Evolutionary conservation across 257 asterid genomes (phyloP), one percentile per base, ranked within the genome.

Genomic region (Pogostemon cablin): DNA sequence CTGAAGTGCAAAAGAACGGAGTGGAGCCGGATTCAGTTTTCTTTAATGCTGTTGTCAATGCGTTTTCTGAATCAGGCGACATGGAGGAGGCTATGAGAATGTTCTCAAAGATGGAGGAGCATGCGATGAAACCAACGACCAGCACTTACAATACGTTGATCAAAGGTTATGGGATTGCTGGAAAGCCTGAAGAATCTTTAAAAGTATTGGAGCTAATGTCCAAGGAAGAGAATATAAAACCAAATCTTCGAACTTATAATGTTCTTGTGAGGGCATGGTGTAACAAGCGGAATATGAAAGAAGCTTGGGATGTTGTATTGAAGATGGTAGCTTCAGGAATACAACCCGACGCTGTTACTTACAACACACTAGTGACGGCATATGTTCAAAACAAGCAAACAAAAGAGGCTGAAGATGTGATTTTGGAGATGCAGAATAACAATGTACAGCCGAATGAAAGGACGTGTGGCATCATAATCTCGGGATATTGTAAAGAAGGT

Each of bases 401-500:
- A 1, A 75, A 42, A 35, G 79, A 84, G 80, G 88, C 84, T 17
- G 95, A 87, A 68, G 43, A 59, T 38, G 78, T 87, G 79, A 78
- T 87, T 40, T 42, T 75, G n/a, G 87, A 85, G 82, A 89, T 89
- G 96, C 73, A 12, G 81, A 82, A 78, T 6, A 76, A 81, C 35
- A 75, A 80, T 15, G 88, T 85, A 79, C 68, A 62, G 56, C 95
- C 95, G 3, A 87, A 86, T 58, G 89, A 83, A 55, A 79, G 91
- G 79, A 90, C 93, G 7, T 88, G 82, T 66, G 84, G 95, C 67
- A 86, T 81, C 80, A 82, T 86, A 44, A 77, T 84, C 42, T 74
- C 81, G 6, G 93, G 95, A 59, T 88, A 88, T 68, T 86, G 91
- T 75, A 86, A 87, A 74, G 91, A 86, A 81, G 91, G 92, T 44